phyloP scores from a whole-genome alignment of 2,329 filamentous ascomycete genomes.

The Calonectria honghensis region DNA sequence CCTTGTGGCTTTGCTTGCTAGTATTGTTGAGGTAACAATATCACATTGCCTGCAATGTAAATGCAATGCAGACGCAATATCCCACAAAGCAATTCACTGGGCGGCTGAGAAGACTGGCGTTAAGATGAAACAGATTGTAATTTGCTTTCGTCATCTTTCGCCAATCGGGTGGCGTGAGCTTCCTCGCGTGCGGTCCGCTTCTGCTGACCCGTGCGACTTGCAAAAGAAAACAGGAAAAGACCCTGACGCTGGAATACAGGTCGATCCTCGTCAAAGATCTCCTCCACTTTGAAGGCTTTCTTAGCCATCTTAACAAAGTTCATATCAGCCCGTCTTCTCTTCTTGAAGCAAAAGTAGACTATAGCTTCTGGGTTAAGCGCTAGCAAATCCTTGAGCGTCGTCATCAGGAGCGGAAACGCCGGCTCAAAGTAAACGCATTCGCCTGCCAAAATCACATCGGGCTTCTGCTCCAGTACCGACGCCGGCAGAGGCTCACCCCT shows the following conservation, averaged over 20 bases:
- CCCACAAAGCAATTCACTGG: conserved; percentile 38
- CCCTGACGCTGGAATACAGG: conserved; percentile 74
- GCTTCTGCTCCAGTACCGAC: conserved; percentile 73
- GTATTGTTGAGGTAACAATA: conserved; percentile 26
- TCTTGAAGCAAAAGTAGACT: conserved; percentile 95
- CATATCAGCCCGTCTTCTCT: conserved; percentile 86
- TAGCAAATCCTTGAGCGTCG: conserved; percentile 85
- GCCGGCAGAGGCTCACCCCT: conserved; percentile 78
- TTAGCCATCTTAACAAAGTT: conserved; percentile 83
- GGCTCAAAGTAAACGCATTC: conserved; percentile 99
- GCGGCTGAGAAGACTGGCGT: conserved; percentile 36
- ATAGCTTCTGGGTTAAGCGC: conserved; percentile 79
- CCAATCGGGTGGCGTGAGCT: conserved; percentile 44
- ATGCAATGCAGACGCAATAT: conserved; percentile 22
- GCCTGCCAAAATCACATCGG: conserved; percentile 91
- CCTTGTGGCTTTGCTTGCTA: not conserved
- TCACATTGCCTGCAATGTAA: conserved; percentile 21
- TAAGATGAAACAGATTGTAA: conserved; percentile 48
- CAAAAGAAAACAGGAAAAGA: conserved; percentile 77
- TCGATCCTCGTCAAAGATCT: conserved; percentile 77
- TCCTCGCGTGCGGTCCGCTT: conserved; percentile 42
- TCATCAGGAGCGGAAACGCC: conserved; percentile 89
- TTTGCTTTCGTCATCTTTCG: conserved; percentile 44
- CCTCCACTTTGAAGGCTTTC: conserved; percentile 79
- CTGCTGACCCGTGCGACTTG: conserved; percentile 59